phyloP scores from a whole-genome alignment of 2,329 filamentous ascomycete species.

The Sclerotinia trifoliorum region DNA sequence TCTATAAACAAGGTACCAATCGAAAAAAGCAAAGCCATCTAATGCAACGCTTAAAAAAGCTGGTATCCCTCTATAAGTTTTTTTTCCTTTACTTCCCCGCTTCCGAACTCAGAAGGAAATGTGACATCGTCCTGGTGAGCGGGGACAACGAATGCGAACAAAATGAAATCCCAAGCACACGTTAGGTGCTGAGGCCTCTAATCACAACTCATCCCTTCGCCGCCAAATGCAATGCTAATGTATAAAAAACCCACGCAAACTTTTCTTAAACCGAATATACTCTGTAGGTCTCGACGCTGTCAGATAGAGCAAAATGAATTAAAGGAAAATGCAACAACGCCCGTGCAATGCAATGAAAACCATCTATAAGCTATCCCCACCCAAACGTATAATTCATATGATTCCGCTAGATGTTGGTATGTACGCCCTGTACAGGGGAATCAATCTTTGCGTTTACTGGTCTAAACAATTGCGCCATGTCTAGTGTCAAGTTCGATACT shows the following conservation, averaged over 20 bases:
- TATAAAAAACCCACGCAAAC: conserved; percentile 20
- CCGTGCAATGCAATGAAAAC: conserved; percentile 24
- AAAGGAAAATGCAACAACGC: conserved; percentile 23
- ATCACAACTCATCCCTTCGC: conserved; percentile 14
- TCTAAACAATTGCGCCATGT: conserved; percentile 70
- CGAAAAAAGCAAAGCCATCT: conserved; percentile 20
- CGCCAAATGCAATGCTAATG: conserved; percentile 21
- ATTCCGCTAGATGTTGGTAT: conserved; percentile 35
- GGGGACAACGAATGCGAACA: conserved; percentile 4
- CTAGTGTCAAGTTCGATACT: conserved; percentile 60
- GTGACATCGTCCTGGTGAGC: background rate
- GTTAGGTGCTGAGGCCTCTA: background rate
- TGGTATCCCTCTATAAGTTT: conserved; percentile 20
- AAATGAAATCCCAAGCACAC: conserved; percentile 3
- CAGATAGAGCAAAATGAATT: conserved; percentile 5
- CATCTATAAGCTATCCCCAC: conserved; percentile 18
- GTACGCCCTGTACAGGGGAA: conserved; percentile 39
- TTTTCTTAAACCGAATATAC: conserved; percentile 16
- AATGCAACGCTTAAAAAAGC: conserved; percentile 17
- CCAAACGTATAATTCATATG: conserved; percentile 29
- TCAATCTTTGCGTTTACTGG: conserved; percentile 51
- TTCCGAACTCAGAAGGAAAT: conserved; percentile 10
- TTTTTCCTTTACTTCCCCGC: conserved; percentile 6
- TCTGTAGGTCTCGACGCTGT: conserved; percentile 12
- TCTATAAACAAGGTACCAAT: conserved; percentile 20